Base-by-base conservation (phyloP, 192 early-diverging fungal genomes). In the Blastocladiella britannica region DNA sequence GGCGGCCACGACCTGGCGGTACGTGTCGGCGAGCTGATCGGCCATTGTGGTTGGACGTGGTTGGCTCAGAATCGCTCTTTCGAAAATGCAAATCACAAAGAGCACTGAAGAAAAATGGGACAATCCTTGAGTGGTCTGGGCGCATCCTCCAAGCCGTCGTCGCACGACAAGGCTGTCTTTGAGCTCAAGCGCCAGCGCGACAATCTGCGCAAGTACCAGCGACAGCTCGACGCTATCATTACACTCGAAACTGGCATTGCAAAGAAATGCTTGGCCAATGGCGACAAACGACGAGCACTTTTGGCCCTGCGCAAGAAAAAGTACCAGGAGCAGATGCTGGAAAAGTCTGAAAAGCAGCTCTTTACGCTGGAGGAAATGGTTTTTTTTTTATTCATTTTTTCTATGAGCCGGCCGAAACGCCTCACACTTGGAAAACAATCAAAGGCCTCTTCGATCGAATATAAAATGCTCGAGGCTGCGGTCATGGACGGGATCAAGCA, bases 111-210 rank as follows among this genome's bases (percentile, higher is more conserved):
- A n/a, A n/a, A n/a, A n/a, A n/a, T n/a, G n/a, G n/a, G n/a, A n/a
- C n/a, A n/a, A n/a, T n/a, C n/a, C n/a, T n/a, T n/a, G n/a, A n/a
- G n/a, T n/a, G n/a, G n/a, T n/a, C n/a, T n/a, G n/a, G n/a, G n/a
- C n/a, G n/a, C n/a, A n/a, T n/a, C n/a, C n/a, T n/a, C 60, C 26
- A 81, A 79, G 59, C 81, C 94, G 29, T 90, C 91, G 0, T 64
- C 81, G 18, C 87, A 91, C 57, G 95, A 98, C 73, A 80, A 80
- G 63, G 88, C 95, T 25, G 87, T 98, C 54, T 76, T 93, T 28
- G 89, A 98, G 65, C 81, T 98, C 57, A 95, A 95, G 60, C 74
- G 89, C 15, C 95, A 98, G 68, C 74, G 92, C 37, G 95, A 98
- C 70, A 89, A 86, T 63, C 69, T 98, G 3, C 86, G 81, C 58